Percentiles rank a stretch among this genome's conserved stretches.
These are phyloP conservation scores for Beta macrorhiza DNA, from an alignment of 179 eudicot genomes.

Conservation along the genomic window DNA sequence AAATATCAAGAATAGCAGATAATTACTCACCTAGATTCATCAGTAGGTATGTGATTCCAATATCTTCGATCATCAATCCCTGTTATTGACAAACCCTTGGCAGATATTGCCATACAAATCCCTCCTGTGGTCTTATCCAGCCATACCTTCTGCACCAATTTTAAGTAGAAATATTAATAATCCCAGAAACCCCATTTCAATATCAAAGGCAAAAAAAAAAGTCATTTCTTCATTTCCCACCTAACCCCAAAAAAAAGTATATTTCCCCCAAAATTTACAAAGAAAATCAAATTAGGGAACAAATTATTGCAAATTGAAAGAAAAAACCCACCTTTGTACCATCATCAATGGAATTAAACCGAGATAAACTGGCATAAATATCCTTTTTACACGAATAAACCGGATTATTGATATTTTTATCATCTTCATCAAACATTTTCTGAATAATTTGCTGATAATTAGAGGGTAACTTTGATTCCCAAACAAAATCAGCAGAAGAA, in stretches of 20 bases:
- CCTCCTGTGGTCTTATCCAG: conserved; percentile 60
- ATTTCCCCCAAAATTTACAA: too few relatives aligned
- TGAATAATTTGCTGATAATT: conserved; percentile 51
- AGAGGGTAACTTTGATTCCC: conserved; percentile 77
- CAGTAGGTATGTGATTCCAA: conserved; percentile 60
- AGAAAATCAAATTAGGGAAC: too few relatives aligned
- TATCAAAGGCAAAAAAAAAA: neutral
- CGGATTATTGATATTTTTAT: conserved; percentile 25
- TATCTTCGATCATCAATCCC: conserved; percentile 90
- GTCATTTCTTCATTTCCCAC: too few relatives aligned
- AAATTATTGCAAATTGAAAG: neutral
- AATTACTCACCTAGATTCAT: conserved; percentile 67
- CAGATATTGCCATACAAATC: conserved; percentile 68
- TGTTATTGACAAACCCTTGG: conserved; percentile 60
- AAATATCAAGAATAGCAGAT: conserved; percentile 16
- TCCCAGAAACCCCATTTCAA: neutral
- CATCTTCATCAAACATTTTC: conserved; percentile 39
- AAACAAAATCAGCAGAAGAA: conserved; percentile 78
- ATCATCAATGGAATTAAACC: conserved; percentile 55
- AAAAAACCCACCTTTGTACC: conserved; percentile 60
- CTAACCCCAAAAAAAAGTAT: too few relatives aligned
- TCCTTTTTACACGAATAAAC: conserved; percentile 58
- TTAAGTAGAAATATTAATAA: neutral
- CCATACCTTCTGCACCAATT: conserved; percentile 65
- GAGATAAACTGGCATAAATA: conserved; percentile 58